phyloP scores from a whole-genome alignment of 176 grass and related monocot genomes.

The Tillandsia leiboldiana region DNA sequence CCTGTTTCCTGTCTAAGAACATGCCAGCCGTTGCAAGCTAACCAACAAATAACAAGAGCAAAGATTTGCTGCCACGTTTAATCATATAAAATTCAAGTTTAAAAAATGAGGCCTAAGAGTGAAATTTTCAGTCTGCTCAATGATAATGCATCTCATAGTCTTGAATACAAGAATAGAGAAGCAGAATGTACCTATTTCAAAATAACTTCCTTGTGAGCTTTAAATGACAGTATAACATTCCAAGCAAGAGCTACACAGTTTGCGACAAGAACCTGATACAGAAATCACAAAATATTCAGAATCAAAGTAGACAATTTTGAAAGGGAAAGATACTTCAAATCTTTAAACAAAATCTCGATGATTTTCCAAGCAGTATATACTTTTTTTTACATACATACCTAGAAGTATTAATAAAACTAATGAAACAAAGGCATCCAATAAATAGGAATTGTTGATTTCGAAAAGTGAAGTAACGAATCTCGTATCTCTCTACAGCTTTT shows the following conservation, averaged over 20 bases:
- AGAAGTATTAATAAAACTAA: neutral
- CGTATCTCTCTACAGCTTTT: neutral
- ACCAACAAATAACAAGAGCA: too few relatives aligned
- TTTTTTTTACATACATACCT: neutral
- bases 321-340: neutral
- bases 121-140: too few relatives aligned
- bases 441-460: neutral
- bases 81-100: too few relatives aligned
- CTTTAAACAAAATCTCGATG: neutral
- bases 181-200: conserved; percentile 40
- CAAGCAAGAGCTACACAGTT: conserved; percentile 71
- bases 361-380: neutral
- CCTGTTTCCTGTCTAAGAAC: too few relatives aligned
- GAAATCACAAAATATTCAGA: neutral
- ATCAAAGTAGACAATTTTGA: neutral
- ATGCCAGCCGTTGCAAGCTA: too few relatives aligned
- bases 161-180: neutral
- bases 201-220: conserved; percentile 66
- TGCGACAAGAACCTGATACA: conserved; percentile 54
- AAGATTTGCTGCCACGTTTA: too few relatives aligned
- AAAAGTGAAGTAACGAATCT: neutral
- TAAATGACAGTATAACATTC: conserved; percentile 90
- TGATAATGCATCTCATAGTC: too few relatives aligned
- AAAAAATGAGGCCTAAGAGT: too few relatives aligned
- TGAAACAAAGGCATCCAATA: neutral